A percentile compares a stretch with the other conserved stretches of the same genome.
Evolutionary conservation across 1,139 yeast species (phyloP).

Genomic region (Lodderomyces jiufengensis): DNA sequence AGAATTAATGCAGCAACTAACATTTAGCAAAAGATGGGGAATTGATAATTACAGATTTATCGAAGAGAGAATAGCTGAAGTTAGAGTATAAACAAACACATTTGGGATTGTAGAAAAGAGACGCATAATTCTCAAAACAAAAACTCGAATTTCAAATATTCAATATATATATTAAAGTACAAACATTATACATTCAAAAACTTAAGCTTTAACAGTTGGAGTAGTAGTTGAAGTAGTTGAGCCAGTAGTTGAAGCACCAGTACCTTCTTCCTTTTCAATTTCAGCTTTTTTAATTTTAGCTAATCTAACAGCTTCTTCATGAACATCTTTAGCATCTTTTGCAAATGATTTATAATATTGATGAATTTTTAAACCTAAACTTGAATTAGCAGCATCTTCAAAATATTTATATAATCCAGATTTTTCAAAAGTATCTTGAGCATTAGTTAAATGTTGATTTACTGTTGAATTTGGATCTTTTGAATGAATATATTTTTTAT

Average conservation of each 20-base stretch:
- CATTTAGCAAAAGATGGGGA: no score
- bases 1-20: no score
- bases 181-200: no score
- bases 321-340: constrained; percentile 60
- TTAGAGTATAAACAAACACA: no score
- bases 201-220: no score
- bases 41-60: no score
- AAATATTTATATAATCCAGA: constrained; percentile 25
- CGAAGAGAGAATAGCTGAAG: no score
- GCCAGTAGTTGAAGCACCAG: not conserved
- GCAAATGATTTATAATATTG: constrained; percentile 30
- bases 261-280: constrained; percentile 2
- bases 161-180: no score
- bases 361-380: constrained; percentile 38
- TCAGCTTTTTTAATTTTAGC: constrained; percentile 50
- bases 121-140: no score
- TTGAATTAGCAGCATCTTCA: constrained; percentile 32
- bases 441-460: constrained; percentile 15
- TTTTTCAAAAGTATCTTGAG: constrained; percentile 13
- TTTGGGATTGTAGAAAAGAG: no score
- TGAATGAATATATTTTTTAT: constrained; percentile 3
- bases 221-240: not conserved
- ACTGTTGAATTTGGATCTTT: constrained; percentile 16
- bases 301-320: constrained; percentile 67
- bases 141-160: no score